Evolutionary conservation across 208 protist genomes (phyloP), one percentile per base, ranked within the genome.

Genomic region (Blechomonas ayalai): DNA sequence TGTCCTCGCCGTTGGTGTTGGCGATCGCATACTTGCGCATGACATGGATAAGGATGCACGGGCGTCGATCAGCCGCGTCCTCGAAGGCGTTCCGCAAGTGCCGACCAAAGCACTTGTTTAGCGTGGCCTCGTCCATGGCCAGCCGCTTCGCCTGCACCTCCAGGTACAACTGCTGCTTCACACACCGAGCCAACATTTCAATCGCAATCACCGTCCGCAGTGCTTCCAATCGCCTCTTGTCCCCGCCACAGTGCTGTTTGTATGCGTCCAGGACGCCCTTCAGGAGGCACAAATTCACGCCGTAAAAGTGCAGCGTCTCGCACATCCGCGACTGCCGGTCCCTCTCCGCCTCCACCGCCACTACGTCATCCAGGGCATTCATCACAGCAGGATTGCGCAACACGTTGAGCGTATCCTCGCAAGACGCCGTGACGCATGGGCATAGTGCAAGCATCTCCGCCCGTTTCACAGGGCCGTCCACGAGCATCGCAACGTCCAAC

Each of bases 121-220:
- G 38, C n/a, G 2, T 36, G 24, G 20, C 44, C 36, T 59, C 55
- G 55, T 59, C 53, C 36, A 51, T 24, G 16, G 49, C 59, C 18
- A 54, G 49, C 26, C 51, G 55, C 31, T 59, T 70, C 12, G 63
- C 27, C 15, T 70, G 69, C 3, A 58, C 48, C 36, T 67, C 54
- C 12, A 69, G 41, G 32, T 73, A 70, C 45, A 79, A 73, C 37
- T 64, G 64, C 23, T 79, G 59, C 59, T 79, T 79, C 7, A 68
- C 52, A 7, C 50, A 60, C 4, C 70, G 58, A 15, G 70, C 58
- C 7, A 79, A 43, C 70, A 79, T 71, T 39, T 79, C 70, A 2
- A 73, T 24, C 1, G 44, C 47, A 12, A 79, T 32, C n/a, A 45
- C 53, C 3, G 4, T 38, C 35, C 57, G 35, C 25, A 70, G 28